Base-by-base conservation (phyloP, 139 green algal genomes). In the Edaphochlamys debaryana region DNA sequence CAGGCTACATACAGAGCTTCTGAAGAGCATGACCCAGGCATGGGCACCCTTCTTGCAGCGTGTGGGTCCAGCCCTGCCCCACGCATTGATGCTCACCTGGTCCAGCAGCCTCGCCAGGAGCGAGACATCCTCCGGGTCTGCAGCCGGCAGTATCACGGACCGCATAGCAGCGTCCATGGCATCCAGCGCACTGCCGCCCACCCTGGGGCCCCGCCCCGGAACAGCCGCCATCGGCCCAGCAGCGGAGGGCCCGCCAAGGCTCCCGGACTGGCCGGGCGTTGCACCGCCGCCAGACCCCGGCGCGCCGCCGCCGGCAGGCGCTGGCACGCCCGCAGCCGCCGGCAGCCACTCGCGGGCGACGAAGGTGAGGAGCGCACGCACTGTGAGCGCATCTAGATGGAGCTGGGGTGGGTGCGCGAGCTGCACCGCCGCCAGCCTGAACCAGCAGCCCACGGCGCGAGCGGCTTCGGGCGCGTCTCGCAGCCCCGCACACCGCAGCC, bases 401-500 rank as follows among this genome's bases (percentile, higher is more conserved):
- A 85, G 76, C 76, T 88, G 84, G 30, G 62, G 63, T 22, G 76
- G 78, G 36, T 69, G 29, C 8, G 81, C 69, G n/a, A 90, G 81
- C 56, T 87, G 81, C 32, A 86, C 72, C 6, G 64, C 63, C 1
- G 70, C 81, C 27, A 88, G 40, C 27, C 77, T 62, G 40, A 82
- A 82, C 42, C 72, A 71, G 42, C 62, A 76, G 19, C 45, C 69
- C 27, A 71, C 80, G 22, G 69, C 71, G 6, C 79, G 77, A 3
- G 79, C 78, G 19, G 78, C 87, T 67, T 90, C 87, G 27, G 42
- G 8, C 3, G 71, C 52, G 56, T 90, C 87, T 1, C 82, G 64
- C 50, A 90, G 87, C 4, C 87, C 87, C 25, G 74, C 42, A 34
- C 66, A 80, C 19, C 85, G 64, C n/a, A 90, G 68, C 20, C 86